Evolutionary conservation across 768 basidiomycete genomes (phyloP).

Genomic region (Tephrocybe sp.): DNA sequence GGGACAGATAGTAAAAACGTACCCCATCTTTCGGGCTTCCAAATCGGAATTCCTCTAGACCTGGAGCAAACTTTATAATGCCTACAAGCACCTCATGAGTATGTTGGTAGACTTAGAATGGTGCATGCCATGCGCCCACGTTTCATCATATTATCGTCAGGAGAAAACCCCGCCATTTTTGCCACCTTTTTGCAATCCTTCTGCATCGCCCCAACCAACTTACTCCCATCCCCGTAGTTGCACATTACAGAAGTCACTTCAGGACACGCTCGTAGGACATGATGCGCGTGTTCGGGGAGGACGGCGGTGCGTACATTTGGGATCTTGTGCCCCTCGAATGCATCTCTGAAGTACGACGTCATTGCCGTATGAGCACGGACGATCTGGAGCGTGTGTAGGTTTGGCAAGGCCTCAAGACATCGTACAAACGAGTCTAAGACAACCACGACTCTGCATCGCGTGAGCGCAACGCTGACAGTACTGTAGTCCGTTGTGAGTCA

Average conservation of each 20-base stretch:
- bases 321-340: slow-evolving; percentile 23
- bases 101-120: not conserved
- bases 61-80: slow-evolving; percentile 19
- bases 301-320: slow-evolving; percentile 22
- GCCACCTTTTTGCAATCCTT: slow-evolving; percentile 27
- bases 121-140: slow-evolving; percentile 14
- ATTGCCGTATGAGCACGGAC: slow-evolving; percentile 27
- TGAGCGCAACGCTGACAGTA: slow-evolving; percentile 24
- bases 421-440: slow-evolving; percentile 25
- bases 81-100: slow-evolving; percentile 5
- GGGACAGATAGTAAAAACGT: no score
- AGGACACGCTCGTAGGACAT: slow-evolving; percentile 28
- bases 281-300: slow-evolving; percentile 26
- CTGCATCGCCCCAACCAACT: slow-evolving; percentile 25
- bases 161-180: slow-evolving; percentile 21
- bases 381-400: slow-evolving; percentile 29
- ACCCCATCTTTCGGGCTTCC: not conserved
- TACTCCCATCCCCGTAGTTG: slow-evolving; percentile 19
- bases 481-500: slow-evolving; percentile 7
- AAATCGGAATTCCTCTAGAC: slow-evolving; percentile 12
- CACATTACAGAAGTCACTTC: slow-evolving; percentile 24
- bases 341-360: slow-evolving; percentile 24
- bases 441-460: slow-evolving; percentile 20
- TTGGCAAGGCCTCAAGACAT: slow-evolving; percentile 26
- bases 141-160: slow-evolving; percentile 21